A percentile compares a stretch with the other conserved stretches of the same genome.
These are phyloP conservation scores for Coprinopsis marcescibilis DNA, from an alignment of 768 basidiomycete species.

Conservation along the genomic window DNA sequence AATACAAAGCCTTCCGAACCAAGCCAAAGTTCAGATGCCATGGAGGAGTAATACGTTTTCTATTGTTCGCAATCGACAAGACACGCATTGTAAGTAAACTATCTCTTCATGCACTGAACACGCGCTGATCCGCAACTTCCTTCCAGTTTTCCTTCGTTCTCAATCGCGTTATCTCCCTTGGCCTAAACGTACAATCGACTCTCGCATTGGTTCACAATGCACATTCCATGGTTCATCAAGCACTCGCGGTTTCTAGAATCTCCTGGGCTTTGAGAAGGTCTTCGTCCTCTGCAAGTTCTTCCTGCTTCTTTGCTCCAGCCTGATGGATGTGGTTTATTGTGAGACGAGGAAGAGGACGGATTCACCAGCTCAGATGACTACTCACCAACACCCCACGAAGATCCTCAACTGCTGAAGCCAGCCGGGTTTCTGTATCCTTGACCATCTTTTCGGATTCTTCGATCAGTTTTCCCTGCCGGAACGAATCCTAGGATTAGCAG, in stretches of 20 bases:
- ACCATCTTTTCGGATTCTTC: conserved; percentile 84
- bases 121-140: not conserved
- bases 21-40: conserved; percentile 9
- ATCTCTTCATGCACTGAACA: not conserved
- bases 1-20: conserved; percentile 11
- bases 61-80: conserved; percentile 1
- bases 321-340: conserved; percentile 19
- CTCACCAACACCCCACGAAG: conserved; percentile 65
- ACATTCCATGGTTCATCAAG: conserved; percentile 24
- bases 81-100: not conserved
- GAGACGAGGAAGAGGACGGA: conserved; percentile 6
- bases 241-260: conserved; percentile 44
- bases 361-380: conserved; percentile 15
- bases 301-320: conserved; percentile 40
- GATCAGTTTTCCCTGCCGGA: conserved; percentile 51
- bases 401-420: conserved; percentile 59
- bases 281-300: conserved; percentile 34
- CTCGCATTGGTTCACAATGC: not conserved
- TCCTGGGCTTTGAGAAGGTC: conserved; percentile 55
- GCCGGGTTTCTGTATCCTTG: conserved; percentile 52
- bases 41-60: conserved; percentile 7
- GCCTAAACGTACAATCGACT: not conserved
- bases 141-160: not conserved
- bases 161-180: not conserved
- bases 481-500: not conserved